Base-by-base conservation (phyloP, 768 basidiomycete species). In the Termitomyces sp. region DNA sequence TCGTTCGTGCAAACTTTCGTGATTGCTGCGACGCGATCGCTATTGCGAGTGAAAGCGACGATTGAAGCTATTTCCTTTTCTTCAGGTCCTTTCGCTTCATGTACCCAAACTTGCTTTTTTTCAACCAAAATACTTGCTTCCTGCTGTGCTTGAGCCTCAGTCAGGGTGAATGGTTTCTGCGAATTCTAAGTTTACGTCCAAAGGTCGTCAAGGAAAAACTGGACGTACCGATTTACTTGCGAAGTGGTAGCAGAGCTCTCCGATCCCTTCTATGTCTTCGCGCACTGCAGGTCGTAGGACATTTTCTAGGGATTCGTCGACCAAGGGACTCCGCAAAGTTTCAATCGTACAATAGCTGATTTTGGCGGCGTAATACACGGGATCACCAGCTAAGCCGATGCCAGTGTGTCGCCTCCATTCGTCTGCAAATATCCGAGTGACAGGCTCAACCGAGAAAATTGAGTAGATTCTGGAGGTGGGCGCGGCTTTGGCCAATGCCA, bases 1-100 rank as follows among this genome's bases (percentile, higher is more conserved):
- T 81, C 74, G 47, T 77, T 72, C 0, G 90, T 91, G 65, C 75
- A 87, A 0, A 91, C 89, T 68, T 92, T 91, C 39, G 86, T 86
- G 45, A 92, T 83, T 0, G 86, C 81, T 2, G 84, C 82, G 26
- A 87, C 78, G 5, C 64, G 75, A 1, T 77, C 74, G 26, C 77
- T 84, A 58, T 83, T 82, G 12, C 91, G 76, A 8, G 89, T 88
- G 30, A 80, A 82, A 16, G 88, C 88, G 5, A 85, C 86, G 40
- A 91, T 82, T 20, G 79, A 89, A 0, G 88, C 85, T 22, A 85
- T 77, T 27, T 79, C 76, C 0, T 51, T 43, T 44, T 64, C 64
- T 7, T 66, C 65, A 14, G 43, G 63, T 43, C 54, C 33, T 51
- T 69, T 65, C n/a, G 83, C 73, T 53, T 79, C 72, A 61, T 84